These are phyloP conservation scores for Mycosarcoma maydis DNA, from an alignment of 1,284 basidiomycete genomes.

Conservation along the genomic window DNA sequence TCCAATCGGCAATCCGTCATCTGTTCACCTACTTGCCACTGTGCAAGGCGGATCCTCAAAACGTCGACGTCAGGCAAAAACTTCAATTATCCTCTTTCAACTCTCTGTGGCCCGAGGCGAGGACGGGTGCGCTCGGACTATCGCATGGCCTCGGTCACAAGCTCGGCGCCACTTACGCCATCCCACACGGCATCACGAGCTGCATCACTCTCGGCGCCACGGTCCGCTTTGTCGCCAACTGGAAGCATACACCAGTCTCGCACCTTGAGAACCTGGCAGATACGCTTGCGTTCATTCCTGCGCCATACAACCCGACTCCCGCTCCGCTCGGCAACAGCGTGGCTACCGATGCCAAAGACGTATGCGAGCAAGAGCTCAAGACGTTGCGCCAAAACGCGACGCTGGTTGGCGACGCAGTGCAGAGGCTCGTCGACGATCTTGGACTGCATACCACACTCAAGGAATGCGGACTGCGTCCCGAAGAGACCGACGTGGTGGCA, in stretches of 20 bases:
- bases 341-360: background rate
- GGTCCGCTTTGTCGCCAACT: conserved; percentile 27
- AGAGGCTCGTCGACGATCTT: conserved; percentile 71
- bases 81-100: conserved; percentile 81
- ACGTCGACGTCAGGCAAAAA: conserved; percentile 75
- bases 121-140: conserved; percentile 74
- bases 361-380: background rate
- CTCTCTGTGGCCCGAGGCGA: conserved; percentile 75
- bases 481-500: conserved; percentile 72
- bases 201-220: conserved; percentile 74
- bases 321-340: conserved; percentile 13
- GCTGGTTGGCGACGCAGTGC: conserved; percentile 44
- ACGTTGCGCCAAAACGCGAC: conserved; percentile 19
- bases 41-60: conserved; percentile 73
- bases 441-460: conserved; percentile 73
- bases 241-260: conserved; percentile 16
- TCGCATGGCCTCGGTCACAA: conserved; percentile 75
- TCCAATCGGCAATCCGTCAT: conserved; percentile 71
- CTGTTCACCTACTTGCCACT: conserved; percentile 78
- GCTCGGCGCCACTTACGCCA: conserved; percentile 78
- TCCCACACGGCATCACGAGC: conserved; percentile 83
- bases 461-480: conserved; percentile 74
- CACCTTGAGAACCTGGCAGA: conserved; percentile 52
- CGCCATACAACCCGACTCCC: conserved; percentile 31
- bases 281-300: conserved; percentile 49